Conservation (phyloP, 2,329 filamentous ascomycete species). For the Neospermospora avenae region DNA sequence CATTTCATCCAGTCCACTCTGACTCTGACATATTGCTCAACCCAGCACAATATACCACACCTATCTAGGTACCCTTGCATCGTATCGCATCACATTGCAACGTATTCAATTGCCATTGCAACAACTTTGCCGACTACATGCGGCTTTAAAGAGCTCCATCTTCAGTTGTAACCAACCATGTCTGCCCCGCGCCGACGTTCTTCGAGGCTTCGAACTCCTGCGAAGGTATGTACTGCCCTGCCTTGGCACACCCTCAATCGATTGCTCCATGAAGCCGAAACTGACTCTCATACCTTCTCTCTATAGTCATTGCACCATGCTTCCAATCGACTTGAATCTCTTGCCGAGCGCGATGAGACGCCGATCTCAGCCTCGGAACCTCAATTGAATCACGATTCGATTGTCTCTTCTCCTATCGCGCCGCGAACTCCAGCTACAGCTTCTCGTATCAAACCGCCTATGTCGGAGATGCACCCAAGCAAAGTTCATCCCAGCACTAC, state of each 20-base stretch:
- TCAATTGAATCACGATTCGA: constrained; percentile 24
- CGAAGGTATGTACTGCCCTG: constrained; percentile 25
- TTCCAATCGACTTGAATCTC: constrained; percentile 26
- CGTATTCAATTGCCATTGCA: constrained; percentile 9
- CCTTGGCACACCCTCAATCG: neutral
- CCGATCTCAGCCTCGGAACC: constrained; percentile 13
- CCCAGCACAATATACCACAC: neutral
- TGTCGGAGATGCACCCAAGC: constrained; percentile 88
- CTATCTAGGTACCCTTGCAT: neutral
- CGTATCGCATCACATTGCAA: neutral
- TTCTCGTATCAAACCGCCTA: constrained; percentile 65
- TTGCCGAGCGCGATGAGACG: constrained; percentile 34
- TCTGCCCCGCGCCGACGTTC: constrained; percentile 34
- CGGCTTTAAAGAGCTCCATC: neutral
- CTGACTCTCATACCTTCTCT: neutral
- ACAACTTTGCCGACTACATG: neutral
- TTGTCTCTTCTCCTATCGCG: constrained; percentile 26
- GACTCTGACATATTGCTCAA: neutral
- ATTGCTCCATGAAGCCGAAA: neutral
- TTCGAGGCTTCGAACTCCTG: constrained; percentile 34
- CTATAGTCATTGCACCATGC: constrained; percentile 20
- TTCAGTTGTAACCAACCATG: constrained; percentile 21
- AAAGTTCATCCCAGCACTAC: constrained; percentile 72
- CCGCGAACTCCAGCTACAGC: constrained; percentile 58
- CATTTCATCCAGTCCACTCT: constrained; percentile 44